Base-by-base conservation (phyloP, 2,329 filamentous ascomycete species). In the Trichoderma brevicompactum region DNA sequence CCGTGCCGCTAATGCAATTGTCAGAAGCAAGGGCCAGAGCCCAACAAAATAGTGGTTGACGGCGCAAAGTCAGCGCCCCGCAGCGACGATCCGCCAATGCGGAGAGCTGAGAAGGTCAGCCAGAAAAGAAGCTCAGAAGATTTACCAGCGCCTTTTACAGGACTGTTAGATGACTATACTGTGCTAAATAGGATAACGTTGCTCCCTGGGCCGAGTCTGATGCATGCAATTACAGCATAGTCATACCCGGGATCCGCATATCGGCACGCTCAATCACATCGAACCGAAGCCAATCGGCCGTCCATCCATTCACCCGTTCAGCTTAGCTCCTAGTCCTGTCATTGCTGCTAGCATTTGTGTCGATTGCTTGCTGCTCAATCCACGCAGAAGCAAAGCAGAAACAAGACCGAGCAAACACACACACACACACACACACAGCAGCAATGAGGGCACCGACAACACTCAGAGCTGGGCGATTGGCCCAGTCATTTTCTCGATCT, bases 11-110 rank as follows among this genome's bases (percentile, higher is more conserved):
- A 28, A 12, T 17, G 53, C 38, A 53, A 19, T 40, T 44, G 23
- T 34, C 32, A 38, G 7, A 9, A 23, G 8, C 19, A 12, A 50
- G 56, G 28, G n/a, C 36, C 7, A 32, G 36, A 17, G 55, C 60
- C 32, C 60, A 63, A 63, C 60, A 63, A 63, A 63, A 60, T 28
- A 10, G n/a, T 13, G 32, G 5, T 50, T 10, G 34, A 49, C 34
- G 56, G 56, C 32, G 34, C 36, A 34, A 41, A 50, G 17, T 8
- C 7, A 7, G 13, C n/a, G 32, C 43, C 55, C 56, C 56, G 41
- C 56, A 17, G 43, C 19, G 49, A 53, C 10, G 60, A 44, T 53
- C 48, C 49, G 60, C 60, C 60, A 63, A 63, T 63, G 60, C 60
- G 49, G 60, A 63, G 60, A 38, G 17, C 32, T 19, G 60, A n/a